Evolutionary conservation across 2,329 filamentous ascomycete species (phyloP).

Genomic region (Ceratocystis ficicola): DNA sequence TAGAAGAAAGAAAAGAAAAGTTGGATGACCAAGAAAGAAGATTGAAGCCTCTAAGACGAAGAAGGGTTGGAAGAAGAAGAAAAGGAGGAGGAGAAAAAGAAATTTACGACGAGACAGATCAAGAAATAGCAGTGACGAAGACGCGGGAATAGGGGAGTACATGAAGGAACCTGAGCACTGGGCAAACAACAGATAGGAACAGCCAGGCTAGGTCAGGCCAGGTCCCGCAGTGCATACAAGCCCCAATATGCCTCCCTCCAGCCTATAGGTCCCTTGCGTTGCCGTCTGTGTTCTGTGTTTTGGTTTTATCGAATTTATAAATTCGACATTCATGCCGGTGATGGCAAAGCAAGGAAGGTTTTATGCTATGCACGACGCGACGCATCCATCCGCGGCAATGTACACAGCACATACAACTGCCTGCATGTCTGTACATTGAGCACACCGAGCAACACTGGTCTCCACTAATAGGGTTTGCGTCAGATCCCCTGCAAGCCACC

Average conservation of each 20-base stretch:
- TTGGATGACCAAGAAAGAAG: conserved; percentile 24
- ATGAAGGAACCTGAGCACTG: conserved; percentile 23
- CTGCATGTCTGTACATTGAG: no score
- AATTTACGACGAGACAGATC: conserved; percentile 23
- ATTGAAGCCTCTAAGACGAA: conserved; percentile 22
- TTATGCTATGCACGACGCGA: neutral
- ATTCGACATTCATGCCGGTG: neutral
- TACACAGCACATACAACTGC: no score
- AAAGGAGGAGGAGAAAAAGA: conserved; percentile 25
- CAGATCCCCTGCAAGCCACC: neutral
- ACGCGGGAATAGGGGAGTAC: conserved; percentile 19
- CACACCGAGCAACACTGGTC: no score
- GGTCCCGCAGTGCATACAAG: neutral
- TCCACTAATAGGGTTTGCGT: no score
- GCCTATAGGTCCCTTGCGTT: neutral
- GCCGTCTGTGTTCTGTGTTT: neutral
- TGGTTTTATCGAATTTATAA: conserved; percentile 4
- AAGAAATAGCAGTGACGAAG: conserved; percentile 13
- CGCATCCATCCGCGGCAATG: no score
- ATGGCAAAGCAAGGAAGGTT: neutral
- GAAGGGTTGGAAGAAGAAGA: conserved; percentile 19
- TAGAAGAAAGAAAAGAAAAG: conserved; percentile 26
- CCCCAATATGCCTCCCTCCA: neutral
- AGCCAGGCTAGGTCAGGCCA: neutral
- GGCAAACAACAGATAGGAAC: neutral